phyloP scores from a whole-genome alignment of 192 early-diverging fungal genomes.

The Coemansia sp. region DNA sequence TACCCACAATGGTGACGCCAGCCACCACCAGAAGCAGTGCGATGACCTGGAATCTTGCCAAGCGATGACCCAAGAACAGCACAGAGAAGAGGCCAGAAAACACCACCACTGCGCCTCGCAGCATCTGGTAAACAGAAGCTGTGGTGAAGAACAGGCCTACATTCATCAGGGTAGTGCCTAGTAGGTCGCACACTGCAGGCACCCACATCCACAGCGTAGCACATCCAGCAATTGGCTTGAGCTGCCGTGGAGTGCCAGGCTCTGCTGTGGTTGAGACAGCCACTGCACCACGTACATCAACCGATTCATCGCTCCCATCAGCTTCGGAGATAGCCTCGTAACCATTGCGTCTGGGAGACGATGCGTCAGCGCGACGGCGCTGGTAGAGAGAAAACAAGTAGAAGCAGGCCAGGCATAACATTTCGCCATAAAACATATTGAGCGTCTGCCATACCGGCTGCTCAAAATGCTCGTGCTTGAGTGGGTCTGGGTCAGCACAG shows the following conservation, averaged over 20 bases:
- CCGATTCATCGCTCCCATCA: conserved; percentile 8
- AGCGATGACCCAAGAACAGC: conserved; percentile 76
- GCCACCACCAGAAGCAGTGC: conserved; percentile 76
- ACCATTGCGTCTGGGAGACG: conserved; percentile 8
- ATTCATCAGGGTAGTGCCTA: conserved; percentile 90
- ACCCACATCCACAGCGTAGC: conserved; percentile 60
- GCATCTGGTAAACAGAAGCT: conserved; percentile 93
- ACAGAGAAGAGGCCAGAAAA: conserved; percentile 90
- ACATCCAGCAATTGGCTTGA: conserved; percentile 56
- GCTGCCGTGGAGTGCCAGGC: conserved; percentile 5
- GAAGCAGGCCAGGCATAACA: conserved; percentile 70
- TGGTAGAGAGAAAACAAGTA: conserved; percentile 48
- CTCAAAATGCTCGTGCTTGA: conserved; percentile 76
- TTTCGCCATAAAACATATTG: conserved; percentile 96
- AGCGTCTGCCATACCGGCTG: conserved; percentile 98
- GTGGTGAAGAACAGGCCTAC: conserved; percentile 91
- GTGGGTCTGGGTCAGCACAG: conserved; percentile 75
- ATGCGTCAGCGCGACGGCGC: conserved; percentile 10
- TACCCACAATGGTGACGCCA: conserved; percentile 89
- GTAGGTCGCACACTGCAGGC: conserved; percentile 69
- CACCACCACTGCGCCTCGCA: conserved; percentile 92
- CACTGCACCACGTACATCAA: conserved; percentile 9
- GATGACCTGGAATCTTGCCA: conserved; percentile 78
- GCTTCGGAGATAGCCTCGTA: conserved; percentile 38
- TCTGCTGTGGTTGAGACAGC: conserved; percentile 26